Conservation (phyloP, 805 yeast genomes). For the Ogataea allantospora region DNA sequence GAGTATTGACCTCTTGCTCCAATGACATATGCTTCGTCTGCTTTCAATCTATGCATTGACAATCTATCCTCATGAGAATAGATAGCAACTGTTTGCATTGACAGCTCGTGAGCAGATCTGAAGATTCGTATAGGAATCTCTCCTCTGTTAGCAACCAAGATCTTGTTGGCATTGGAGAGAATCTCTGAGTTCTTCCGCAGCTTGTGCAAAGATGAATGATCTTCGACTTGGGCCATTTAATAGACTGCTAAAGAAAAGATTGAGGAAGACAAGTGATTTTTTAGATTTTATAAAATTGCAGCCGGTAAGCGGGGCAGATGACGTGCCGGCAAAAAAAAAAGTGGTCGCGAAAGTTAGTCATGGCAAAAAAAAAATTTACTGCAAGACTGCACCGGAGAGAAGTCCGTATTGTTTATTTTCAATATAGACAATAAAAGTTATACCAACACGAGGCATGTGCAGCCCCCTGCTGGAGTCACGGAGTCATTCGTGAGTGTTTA, state of each 20-base stretch:
- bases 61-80: conserved; percentile 94
- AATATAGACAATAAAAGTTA: conserved; percentile 1
- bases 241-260: not conserved
- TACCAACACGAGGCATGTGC: conserved; percentile 4
- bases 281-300: conserved; percentile 3
- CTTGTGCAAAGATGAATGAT: conserved; percentile 33
- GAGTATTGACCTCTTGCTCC: conserved; percentile 87
- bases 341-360: conserved; percentile 4
- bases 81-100: conserved; percentile 96
- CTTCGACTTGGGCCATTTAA: conserved; percentile 33
- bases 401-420: conserved; percentile 7
- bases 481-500: conserved; percentile 27
- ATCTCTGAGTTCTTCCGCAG: conserved; percentile 44
- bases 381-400: conserved; percentile 7
- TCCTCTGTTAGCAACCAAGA: conserved; percentile 81
- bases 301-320: conserved; percentile 10
- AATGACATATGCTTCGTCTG: conserved; percentile 90
- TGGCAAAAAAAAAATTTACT: conserved; percentile 4
- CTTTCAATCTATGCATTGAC: conserved; percentile 92
- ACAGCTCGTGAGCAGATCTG: conserved; percentile 95
- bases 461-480: conserved; percentile 7
- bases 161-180: conserved; percentile 54
- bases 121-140: conserved; percentile 87
- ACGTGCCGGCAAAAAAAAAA: conserved; percentile 10
- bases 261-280: not conserved